phyloP scores from a whole-genome alignment of 2,329 filamentous ascomycete species.

The Madurella mycetomatis region DNA sequence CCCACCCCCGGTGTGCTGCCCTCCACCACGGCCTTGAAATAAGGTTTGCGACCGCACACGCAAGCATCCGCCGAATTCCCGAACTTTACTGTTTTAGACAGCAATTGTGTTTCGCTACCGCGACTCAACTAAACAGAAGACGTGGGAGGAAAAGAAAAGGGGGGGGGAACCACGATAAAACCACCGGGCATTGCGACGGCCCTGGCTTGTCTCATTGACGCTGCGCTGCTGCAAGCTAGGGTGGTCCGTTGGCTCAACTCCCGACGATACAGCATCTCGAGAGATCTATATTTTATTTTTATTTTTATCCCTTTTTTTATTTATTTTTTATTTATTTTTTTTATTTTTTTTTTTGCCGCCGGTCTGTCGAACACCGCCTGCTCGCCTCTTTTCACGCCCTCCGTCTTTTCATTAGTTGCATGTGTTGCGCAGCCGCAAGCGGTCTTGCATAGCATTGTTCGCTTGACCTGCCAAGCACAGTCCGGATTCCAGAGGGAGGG shows the following conservation, averaged over 20 bases:
- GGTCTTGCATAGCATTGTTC: background rate
- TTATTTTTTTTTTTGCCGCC: too few species aligned
- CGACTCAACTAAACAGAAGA: too few species aligned
- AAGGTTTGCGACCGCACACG: constrained; percentile 8
- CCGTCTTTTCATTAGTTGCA: background rate
- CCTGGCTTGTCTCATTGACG: background rate
- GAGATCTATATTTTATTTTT: too few species aligned
- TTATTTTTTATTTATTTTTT: too few species aligned
- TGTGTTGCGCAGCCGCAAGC: background rate
- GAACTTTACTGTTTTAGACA: background rate
- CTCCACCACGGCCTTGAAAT: constrained; percentile 10
- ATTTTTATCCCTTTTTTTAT: too few species aligned
- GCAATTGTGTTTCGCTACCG: background rate
- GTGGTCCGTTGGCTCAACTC: background rate
- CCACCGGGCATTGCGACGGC: background rate
- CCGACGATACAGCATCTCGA: background rate
- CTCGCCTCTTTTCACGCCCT: background rate
- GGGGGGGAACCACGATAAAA: too few species aligned
- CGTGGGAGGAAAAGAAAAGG: too few species aligned
- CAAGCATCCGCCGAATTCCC: background rate
- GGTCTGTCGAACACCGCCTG: background rate
- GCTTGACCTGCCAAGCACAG: background rate
- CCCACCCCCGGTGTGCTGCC: constrained; percentile 5
- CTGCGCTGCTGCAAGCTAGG: background rate
- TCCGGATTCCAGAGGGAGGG: too few species aligned